Base-by-base conservation (phyloP, 2,329 filamentous ascomycete genomes). In the Arthrobotrys pseudoclavata region DNA sequence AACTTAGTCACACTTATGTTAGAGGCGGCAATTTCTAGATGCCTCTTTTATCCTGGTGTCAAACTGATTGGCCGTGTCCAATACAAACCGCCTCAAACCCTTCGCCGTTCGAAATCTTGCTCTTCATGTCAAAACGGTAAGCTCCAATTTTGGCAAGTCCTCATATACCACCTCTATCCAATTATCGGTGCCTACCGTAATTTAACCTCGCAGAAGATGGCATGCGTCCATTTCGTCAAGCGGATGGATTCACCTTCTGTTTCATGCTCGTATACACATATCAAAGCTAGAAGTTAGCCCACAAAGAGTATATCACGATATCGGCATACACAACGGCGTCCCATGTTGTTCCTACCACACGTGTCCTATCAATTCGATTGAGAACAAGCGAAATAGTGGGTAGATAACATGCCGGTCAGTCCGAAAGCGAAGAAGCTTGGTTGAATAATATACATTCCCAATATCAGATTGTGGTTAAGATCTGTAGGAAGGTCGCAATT, bases 161-260 rank as follows among this genome's bases (percentile, higher is more conserved):
- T 60, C 31, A 26, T 60, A 34, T 24, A 48, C 12, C 10, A 50
- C 6, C 13, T 13, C 26, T 60, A 72, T 15, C 34, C 50, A 50
- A 42, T 29, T 66, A 72, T 66, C 29, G 69, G 50, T 69, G 57
- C 72, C 72, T 69, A 69, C 55, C 66, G 72, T 67, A 76, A 76
- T 76, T 76, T 60, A 76, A 76, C 72, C 72, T 66, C 70, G 66
- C 72, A 62, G 34, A 37, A 13, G 29, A 60, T 34, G 24, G 55
- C 42, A 45, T 45, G 42, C 31, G 42, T 60, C 55, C 22, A 60
- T 70, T 42, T 48, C 61, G 69, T 66, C 66, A 69, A 57, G 48
- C 45, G 40, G 26, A 20, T 20, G 52, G 26, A 20, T 22, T 29
- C 29, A 64, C 63, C 72, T 66, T 61, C 64, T 64, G 2, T 50